These are phyloP conservation scores for Brassica rapa DNA, from an alignment of 345 rosid species.

Conservation along the genomic window DNA sequence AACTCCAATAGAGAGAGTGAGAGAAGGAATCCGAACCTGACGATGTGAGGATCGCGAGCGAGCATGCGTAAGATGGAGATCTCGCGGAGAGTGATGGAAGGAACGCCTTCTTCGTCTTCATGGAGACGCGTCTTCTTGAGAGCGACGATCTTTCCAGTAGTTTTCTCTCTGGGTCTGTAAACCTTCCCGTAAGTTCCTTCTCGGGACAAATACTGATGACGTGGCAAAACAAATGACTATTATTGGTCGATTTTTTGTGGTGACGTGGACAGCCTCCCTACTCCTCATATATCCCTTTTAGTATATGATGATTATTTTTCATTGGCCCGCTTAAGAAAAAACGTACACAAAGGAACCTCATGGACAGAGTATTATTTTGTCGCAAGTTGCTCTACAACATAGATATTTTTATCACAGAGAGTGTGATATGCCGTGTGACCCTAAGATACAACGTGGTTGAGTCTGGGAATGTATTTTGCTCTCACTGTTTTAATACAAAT, in stretches of 20 bases:
- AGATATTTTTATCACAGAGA: no score
- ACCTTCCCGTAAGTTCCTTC: constrained; percentile 96
- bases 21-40: constrained; percentile 43
- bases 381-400: neutral
- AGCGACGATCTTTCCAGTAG: constrained; percentile 54
- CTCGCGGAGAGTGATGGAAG: constrained; percentile 97
- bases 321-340: no score
- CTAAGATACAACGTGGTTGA: neutral
- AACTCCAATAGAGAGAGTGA: neutral
- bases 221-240: no score
- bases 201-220: constrained; percentile 20
- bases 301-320: no score
- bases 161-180: constrained; percentile 90
- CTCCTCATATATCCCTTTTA: no score
- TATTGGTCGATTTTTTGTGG: no score
- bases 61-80: constrained; percentile 98
- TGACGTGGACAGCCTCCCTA: no score
- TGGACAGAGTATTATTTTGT: neutral
- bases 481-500: neutral
- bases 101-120: constrained; percentile 98
- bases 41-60: constrained; percentile 89
- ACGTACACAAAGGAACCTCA: neutral
- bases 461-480: neutral
- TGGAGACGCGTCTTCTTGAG: constrained; percentile 70
- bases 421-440: neutral